Evolutionary conservation across 2,329 filamentous ascomycete genomes (phyloP), one percentile per base, ranked within the genome.

Genomic region (Aspergillus sp.): DNA sequence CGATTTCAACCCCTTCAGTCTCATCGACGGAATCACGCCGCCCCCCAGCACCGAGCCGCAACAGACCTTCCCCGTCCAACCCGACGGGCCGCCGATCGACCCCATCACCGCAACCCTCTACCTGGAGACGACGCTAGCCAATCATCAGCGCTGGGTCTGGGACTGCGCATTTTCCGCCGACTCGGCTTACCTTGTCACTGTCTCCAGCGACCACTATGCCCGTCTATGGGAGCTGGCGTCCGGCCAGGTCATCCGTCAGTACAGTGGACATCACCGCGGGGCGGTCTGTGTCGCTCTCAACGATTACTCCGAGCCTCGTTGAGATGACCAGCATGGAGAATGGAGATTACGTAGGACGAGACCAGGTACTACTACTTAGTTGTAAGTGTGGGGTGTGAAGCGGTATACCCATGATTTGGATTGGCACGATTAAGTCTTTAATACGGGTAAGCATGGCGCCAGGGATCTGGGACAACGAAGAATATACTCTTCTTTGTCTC

Each of bases 101-200:
- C 70, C 76, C 52, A 66, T 74, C 72, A 70, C 77, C 72, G 9
- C 85, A 82, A 74, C 88, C 82, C 47, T 95, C 67, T 90, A 89
- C 10, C 85, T 96, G 20, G 91, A 96, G 76, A 92, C 92, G 2
- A 96, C 92, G 1, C 85, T 97, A 1, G 90, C 90, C 22, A 91
- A 90, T 56, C 93, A 97, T 77, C 93, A 97, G 78, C 88, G 93
- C 56, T 97, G 93, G 93, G 93, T 97, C 1, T 97, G 93, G 93
- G 93, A 97, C 75, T 97, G 93, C 71, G 93, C 93, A 0, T 97
- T 97, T 77, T 94, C 90, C 62, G 93, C 93, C 26, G 93, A 97
- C 74, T 93, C 89, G 36, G 93, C 93, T 0, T 97, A 97, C 71
- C 82, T 97, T 6, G 93, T 97, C 12, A 97, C 93, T 0, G 92